Conservation (phyloP, 202 grass and related monocot species). For the Panicum hallii region DNA sequence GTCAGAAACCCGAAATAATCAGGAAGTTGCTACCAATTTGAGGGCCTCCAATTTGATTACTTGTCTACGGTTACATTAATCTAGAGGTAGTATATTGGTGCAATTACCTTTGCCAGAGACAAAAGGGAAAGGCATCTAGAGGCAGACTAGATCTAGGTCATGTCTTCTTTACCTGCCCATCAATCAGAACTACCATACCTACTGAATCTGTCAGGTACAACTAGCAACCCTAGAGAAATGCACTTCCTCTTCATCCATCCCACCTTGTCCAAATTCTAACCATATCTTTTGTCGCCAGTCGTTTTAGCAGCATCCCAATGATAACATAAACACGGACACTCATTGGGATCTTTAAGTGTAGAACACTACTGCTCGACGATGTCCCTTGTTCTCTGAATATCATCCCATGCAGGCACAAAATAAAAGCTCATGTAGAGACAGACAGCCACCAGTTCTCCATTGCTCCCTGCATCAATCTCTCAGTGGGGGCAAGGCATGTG, state of each 20-base stretch:
- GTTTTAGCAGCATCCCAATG: conserved; percentile 14
- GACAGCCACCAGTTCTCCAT: not conserved
- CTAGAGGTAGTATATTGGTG: conserved; percentile 3
- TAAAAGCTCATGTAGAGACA: not conserved
- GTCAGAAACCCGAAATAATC: conserved; percentile 2
- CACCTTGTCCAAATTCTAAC: not conserved
- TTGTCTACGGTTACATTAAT: conserved; percentile 18
- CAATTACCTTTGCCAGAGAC: conserved; percentile 32
- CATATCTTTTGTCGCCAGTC: conserved; percentile 3
- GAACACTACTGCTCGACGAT: not conserved
- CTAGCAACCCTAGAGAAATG: not conserved
- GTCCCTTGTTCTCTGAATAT: not conserved
- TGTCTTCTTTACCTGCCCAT: conserved; percentile 35
- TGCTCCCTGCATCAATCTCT: not conserved
- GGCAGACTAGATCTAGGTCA: not conserved
- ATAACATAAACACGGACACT: conserved; percentile 12
- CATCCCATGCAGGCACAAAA: conserved; percentile 8
- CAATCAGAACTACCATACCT: conserved; percentile 40
- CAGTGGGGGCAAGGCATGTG: conserved; percentile 48
- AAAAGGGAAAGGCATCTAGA: conserved; percentile 32
- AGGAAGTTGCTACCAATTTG: not conserved
- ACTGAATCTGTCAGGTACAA: conserved; percentile 28
- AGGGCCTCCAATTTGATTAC: not conserved
- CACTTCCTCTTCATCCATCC: not conserved
- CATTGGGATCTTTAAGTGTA: not conserved